phyloP scores from a whole-genome alignment of 306 rosid genomes.

The Prunus mongolica region DNA sequence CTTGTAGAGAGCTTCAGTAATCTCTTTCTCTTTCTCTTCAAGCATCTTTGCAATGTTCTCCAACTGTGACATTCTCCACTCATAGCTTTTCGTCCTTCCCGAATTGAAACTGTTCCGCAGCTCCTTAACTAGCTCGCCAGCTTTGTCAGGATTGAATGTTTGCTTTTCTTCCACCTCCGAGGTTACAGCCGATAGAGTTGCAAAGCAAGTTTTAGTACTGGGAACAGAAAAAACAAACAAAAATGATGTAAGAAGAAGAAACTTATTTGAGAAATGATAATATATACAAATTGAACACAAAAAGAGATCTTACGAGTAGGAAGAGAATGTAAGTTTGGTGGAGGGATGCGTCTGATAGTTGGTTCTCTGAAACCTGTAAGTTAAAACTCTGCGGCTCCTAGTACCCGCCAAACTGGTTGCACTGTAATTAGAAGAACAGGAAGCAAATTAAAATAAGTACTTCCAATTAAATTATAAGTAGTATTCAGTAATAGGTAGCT shows the following conservation, averaged over 20 bases:
- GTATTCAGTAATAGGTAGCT: no score
- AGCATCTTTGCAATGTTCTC: constrained; percentile 61
- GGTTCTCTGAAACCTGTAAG: not conserved
- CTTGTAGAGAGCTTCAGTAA: constrained; percentile 50
- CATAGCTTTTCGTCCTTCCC: constrained; percentile 69
- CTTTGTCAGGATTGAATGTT: constrained; percentile 42
- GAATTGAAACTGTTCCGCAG: constrained; percentile 50
- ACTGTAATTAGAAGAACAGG: no score
- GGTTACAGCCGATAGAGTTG: constrained; percentile 36
- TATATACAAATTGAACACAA: not conserved
- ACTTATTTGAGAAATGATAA: not conserved
- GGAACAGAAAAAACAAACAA: not conserved
- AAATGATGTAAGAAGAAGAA: not conserved
- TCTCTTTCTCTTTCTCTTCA: constrained; percentile 59
- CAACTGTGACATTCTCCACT: constrained; percentile 72
- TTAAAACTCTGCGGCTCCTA: not conserved
- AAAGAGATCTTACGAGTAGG: not conserved
- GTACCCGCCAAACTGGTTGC: constrained; percentile 4
- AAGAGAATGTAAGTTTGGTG: constrained; percentile 9
- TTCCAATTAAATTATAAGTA: no score
- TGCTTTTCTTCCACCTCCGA: constrained; percentile 40
- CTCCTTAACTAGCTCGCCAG: constrained; percentile 44
- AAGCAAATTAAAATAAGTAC: no score
- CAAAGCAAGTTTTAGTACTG: constrained; percentile 35
- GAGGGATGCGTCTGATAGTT: not conserved